A percentile compares a stretch with the other conserved stretches of the same genome.
These are phyloP conservation scores for Ogataea pini DNA, from an alignment of 805 yeast species.

Conservation along the genomic window DNA sequence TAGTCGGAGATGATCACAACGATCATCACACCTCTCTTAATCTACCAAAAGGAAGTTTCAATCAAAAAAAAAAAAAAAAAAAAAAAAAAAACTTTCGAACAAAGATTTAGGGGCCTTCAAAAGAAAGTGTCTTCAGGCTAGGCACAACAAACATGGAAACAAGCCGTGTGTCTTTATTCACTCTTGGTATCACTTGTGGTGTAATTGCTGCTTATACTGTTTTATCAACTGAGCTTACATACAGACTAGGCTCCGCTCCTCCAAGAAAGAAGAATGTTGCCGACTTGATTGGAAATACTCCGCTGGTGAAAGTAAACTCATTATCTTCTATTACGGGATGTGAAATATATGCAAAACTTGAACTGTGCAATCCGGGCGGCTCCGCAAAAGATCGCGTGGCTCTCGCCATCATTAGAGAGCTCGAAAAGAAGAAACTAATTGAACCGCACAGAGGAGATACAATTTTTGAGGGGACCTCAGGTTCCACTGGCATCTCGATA, in stretches of 20 bases:
- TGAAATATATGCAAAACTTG: slow-evolving; percentile 83
- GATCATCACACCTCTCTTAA: too few relatives aligned
- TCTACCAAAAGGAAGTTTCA: too few relatives aligned
- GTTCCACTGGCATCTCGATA: slow-evolving; percentile 93
- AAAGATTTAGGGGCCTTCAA: too few relatives aligned
- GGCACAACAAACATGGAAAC: background rate
- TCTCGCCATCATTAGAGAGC: slow-evolving; percentile 70
- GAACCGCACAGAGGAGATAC: slow-evolving; percentile 64
- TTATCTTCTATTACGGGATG: slow-evolving; percentile 75
- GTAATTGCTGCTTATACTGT: background rate
- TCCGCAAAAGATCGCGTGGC: slow-evolving; percentile 96
- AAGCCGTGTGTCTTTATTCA: background rate
- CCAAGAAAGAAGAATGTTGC: slow-evolving; percentile 23
- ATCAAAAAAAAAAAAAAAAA: too few relatives aligned
- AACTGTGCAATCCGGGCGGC: slow-evolving; percentile 88
- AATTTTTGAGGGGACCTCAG: slow-evolving; percentile 93
- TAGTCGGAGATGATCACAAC: too few relatives aligned
- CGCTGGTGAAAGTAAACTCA: slow-evolving; percentile 71
- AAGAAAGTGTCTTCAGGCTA: background rate
- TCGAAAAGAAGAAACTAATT: slow-evolving; percentile 60
- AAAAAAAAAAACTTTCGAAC: too few relatives aligned
- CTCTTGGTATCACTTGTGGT: background rate
- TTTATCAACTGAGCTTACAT: background rate
- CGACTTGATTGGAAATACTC: slow-evolving; percentile 88
- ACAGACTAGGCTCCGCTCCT: slow-evolving; percentile 8